These are phyloP conservation scores for Picea abies DNA, from an alignment of 83 land plant genomes.

Conservation along the genomic window DNA sequence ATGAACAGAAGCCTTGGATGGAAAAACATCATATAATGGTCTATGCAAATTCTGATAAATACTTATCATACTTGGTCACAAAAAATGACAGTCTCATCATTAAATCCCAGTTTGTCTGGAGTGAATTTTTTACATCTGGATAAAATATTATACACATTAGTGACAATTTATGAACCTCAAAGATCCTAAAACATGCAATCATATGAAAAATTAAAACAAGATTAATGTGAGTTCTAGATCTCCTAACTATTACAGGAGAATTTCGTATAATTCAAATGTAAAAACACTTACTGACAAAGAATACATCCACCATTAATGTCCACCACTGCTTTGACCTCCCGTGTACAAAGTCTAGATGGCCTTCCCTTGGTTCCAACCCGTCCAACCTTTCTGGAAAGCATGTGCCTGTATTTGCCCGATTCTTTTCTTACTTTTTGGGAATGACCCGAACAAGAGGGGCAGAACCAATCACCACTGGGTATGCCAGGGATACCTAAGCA, in stretches of 20 bases:
- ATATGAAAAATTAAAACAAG: neutral
- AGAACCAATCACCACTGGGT: conserved; percentile 69
- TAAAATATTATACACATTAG: neutral
- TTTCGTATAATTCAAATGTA: neutral
- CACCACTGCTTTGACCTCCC: conserved; percentile 49
- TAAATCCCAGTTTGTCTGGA: conserved; percentile 64
- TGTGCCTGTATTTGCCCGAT: conserved; percentile 36
- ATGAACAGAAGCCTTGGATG: neutral
- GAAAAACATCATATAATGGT: neutral
- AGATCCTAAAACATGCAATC: neutral
- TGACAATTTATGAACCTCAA: neutral
- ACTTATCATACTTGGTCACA: conserved; percentile 84
- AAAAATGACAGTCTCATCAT: conserved; percentile 70
- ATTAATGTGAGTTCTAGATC: neutral
- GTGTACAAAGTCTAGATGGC: conserved; percentile 50
- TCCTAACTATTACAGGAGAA: neutral
- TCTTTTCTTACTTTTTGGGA: conserved; percentile 31
- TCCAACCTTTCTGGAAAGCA: conserved; percentile 57
- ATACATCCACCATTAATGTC: conserved; percentile 52
- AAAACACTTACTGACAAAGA: conserved; percentile 53
- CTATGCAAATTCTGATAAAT: neutral
- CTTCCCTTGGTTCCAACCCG: conserved; percentile 56
- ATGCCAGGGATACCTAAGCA: conserved; percentile 54
- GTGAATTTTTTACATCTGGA: conserved; percentile 70
- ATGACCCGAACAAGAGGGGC: conserved; percentile 47